These are phyloP conservation scores for Dorcoceras hygrometricum DNA, from an alignment of 257 asterid species.

Conservation along the genomic window DNA sequence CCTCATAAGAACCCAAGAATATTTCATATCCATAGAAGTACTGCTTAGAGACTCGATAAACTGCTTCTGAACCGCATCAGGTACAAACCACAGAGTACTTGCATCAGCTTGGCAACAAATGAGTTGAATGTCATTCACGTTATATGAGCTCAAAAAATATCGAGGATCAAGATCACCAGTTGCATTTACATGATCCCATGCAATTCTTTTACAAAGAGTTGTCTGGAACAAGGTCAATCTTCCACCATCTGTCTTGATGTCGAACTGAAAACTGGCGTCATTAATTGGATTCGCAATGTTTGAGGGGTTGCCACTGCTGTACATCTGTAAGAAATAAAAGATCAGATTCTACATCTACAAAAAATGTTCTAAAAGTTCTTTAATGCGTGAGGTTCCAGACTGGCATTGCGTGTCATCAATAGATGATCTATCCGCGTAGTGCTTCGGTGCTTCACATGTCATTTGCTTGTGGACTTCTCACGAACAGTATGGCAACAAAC, in stretches of 20 bases:
- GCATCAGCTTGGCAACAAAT: slow-evolving; percentile 95
- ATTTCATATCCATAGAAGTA: slow-evolving; percentile 53
- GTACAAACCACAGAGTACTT: slow-evolving; percentile 82
- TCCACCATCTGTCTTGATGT: slow-evolving; percentile 76
- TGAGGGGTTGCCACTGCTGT: slow-evolving; percentile 98
- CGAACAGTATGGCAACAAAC: neutral
- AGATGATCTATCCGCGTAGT: neutral
- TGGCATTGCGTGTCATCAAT: neutral
- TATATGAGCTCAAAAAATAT: slow-evolving; percentile 60
- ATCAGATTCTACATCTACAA: neutral
- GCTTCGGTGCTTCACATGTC: neutral
- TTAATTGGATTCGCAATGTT: slow-evolving; percentile 93
- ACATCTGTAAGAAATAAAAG: slow-evolving; percentile 55
- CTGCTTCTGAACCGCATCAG: slow-evolving; percentile 71
- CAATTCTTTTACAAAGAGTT: slow-evolving; percentile 75
- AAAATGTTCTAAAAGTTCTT: neutral
- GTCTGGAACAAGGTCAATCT: slow-evolving; percentile 82
- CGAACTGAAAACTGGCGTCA: slow-evolving; percentile 87
- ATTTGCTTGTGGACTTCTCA: neutral
- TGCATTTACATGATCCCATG: slow-evolving; percentile 52
- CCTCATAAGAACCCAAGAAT: slow-evolving; percentile 88
- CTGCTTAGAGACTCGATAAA: slow-evolving; percentile 61
- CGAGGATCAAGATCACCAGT: slow-evolving; percentile 62
- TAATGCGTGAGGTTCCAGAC: neutral
- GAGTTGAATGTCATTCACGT: slow-evolving; percentile 75